Evolutionary conservation across 257 asterid species (phyloP).

Genomic region (Thymus quinquecostatus): DNA sequence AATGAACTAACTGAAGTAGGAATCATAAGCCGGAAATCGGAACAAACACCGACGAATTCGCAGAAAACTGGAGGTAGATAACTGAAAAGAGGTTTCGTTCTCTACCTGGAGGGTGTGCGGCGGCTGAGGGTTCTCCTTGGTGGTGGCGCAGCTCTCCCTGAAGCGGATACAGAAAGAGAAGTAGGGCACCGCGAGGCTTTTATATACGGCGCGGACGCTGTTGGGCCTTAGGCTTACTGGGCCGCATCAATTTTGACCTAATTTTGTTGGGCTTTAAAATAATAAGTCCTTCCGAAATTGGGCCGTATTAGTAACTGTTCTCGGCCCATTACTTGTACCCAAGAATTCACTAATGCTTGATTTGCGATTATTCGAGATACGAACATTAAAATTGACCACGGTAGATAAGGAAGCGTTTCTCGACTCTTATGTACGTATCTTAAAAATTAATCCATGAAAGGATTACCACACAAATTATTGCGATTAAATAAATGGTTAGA

Average conservation of each 20-base stretch:
- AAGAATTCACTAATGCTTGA: too few species aligned
- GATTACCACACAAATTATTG: background rate
- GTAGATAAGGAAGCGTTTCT: too few species aligned
- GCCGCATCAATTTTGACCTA: too few species aligned
- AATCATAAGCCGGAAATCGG: background rate
- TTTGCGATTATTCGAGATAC: too few species aligned
- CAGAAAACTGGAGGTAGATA: background rate
- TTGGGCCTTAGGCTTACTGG: too few species aligned
- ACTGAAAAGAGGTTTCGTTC: background rate
- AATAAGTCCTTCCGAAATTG: too few species aligned
- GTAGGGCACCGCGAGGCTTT: background rate
- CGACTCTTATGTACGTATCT: background rate
- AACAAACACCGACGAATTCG: background rate
- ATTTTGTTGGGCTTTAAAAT: too few species aligned
- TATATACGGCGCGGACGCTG: background rate
- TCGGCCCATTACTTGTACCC: too few species aligned
- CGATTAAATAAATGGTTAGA: background rate
- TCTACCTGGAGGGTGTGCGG: slow-evolving; percentile 29
- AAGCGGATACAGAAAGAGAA: background rate
- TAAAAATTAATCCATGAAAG: background rate
- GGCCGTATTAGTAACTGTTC: too few species aligned
- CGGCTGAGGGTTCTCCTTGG: slow-evolving; percentile 25
- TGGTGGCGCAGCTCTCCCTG: slow-evolving; percentile 17
- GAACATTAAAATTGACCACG: too few species aligned
- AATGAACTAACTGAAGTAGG: background rate